Evolutionary conservation across 305 asterid genomes (phyloP).

Genomic region (Plantago coronopus): DNA sequence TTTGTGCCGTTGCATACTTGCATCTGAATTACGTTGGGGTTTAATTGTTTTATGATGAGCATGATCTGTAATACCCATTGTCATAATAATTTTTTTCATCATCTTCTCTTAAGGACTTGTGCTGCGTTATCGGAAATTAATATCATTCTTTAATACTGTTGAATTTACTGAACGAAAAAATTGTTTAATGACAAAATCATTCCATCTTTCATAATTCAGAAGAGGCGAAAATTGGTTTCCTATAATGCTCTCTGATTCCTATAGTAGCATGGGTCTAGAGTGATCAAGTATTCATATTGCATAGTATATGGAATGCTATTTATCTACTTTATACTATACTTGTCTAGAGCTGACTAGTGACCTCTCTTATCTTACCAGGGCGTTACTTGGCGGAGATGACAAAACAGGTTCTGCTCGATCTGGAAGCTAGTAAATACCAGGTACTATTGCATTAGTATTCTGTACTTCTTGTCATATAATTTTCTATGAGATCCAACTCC

Average conservation of each 20-base stretch:
- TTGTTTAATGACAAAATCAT: no score
- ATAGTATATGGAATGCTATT: no score
- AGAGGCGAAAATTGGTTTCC: neutral
- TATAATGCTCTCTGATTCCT: constrained; percentile 16
- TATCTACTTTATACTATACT: neutral
- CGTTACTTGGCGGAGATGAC: constrained; percentile 88
- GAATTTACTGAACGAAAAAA: neutral
- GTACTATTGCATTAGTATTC: constrained; percentile 37
- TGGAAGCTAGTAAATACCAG: constrained; percentile 94
- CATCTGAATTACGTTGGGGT: constrained; percentile 1
- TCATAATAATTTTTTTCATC: neutral
- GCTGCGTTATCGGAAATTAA: neutral
- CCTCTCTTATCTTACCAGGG: constrained; percentile 44
- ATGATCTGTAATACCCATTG: constrained; percentile 8
- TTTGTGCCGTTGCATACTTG: constrained; percentile 5
- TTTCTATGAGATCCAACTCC: constrained; percentile 9
- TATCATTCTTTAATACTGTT: constrained; percentile 9
- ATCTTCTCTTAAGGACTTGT: neutral
- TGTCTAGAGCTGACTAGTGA: constrained; percentile 9
- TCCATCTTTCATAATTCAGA: no score
- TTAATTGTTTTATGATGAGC: constrained; percentile 9
- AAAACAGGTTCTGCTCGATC: constrained; percentile 75
- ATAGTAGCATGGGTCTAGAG: neutral
- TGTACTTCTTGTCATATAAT: constrained; percentile 6
- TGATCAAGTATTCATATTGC: constrained; percentile 17